These are phyloP conservation scores for Pseudonectria foliicola DNA, from an alignment of 2,329 filamentous ascomycete species.

Conservation along the genomic window DNA sequence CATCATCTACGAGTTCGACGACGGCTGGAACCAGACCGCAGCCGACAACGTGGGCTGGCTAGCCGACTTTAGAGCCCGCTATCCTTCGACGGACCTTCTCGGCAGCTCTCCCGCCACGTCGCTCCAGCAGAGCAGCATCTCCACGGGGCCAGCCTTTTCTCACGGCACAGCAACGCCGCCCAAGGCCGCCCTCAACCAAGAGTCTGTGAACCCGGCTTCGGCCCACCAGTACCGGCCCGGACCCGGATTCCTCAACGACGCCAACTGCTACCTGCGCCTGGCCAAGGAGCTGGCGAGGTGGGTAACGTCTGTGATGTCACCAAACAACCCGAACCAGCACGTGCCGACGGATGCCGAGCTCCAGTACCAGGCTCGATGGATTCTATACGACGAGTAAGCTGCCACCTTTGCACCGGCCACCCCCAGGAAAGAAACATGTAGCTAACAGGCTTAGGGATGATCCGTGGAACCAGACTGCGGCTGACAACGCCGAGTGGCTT, in stretches of 20 bases:
- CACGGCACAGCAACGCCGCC: conserved; percentile 10
- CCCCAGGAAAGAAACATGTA: background rate
- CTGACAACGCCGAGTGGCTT: conserved; percentile 58
- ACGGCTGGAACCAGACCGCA: conserved; percentile 57
- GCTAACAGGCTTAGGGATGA: conserved; percentile 42
- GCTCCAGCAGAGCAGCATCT: conserved; percentile 12
- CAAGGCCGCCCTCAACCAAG: conserved; percentile 7
- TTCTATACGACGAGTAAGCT: conserved; percentile 54
- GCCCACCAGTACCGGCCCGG: conserved; percentile 9
- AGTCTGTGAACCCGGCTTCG: conserved; percentile 3
- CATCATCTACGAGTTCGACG: conserved; percentile 56
- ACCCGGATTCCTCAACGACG: conserved; percentile 48
- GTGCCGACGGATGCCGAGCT: conserved; percentile 55
- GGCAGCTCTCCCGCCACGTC: conserved; percentile 20
- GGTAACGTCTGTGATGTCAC: conserved; percentile 45
- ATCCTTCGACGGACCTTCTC: conserved; percentile 21
- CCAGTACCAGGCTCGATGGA: conserved; percentile 57
- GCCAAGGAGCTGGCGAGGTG: conserved; percentile 47
- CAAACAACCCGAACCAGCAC: conserved; percentile 53
- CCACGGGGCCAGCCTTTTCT: conserved; percentile 10
- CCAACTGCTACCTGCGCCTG: conserved; percentile 53
- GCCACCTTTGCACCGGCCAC: too few relatives aligned
- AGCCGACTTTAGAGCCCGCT: conserved; percentile 42
- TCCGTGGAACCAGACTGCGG: conserved; percentile 57
- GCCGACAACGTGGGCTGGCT: conserved; percentile 51